Evolutionary conservation across 306 rosid species (phyloP).

Genomic region (Prinsepia uniflora): DNA sequence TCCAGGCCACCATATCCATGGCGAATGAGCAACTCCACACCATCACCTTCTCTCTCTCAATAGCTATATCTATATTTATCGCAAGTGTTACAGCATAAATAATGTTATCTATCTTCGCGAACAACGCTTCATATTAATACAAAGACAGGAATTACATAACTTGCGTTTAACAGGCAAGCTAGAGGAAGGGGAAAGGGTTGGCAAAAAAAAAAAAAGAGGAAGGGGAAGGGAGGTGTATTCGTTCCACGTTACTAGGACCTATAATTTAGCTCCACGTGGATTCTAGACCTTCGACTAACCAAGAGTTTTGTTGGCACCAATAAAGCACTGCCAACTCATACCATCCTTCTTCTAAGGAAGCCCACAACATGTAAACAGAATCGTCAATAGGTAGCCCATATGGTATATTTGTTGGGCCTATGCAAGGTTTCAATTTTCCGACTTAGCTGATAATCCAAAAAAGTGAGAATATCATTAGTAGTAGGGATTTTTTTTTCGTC

Average conservation of each 20-base stretch:
- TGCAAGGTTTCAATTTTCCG: no score
- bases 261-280: conserved; percentile 37
- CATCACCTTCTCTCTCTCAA: conserved; percentile 25
- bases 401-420: no score
- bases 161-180: background rate
- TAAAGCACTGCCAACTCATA: conserved; percentile 15
- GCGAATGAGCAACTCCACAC: conserved; percentile 29
- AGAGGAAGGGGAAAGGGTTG: background rate
- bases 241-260: conserved; percentile 50
- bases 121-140: background rate
- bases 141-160: background rate
- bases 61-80: no score
- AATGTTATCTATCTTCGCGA: background rate
- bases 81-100: background rate
- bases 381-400: no score
- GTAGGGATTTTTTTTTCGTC: no score
- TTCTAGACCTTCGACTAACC: background rate
- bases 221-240: conserved; percentile 5
- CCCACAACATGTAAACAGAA: background rate
- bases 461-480: no score
- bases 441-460: no score
- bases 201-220: no score
- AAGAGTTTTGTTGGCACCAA: conserved; percentile 1
- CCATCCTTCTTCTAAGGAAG: background rate
- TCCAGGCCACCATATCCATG: conserved; percentile 58